Evolutionary conservation across 2,329 filamentous ascomycete species (phyloP).

Genomic region (Fusarium secorum): DNA sequence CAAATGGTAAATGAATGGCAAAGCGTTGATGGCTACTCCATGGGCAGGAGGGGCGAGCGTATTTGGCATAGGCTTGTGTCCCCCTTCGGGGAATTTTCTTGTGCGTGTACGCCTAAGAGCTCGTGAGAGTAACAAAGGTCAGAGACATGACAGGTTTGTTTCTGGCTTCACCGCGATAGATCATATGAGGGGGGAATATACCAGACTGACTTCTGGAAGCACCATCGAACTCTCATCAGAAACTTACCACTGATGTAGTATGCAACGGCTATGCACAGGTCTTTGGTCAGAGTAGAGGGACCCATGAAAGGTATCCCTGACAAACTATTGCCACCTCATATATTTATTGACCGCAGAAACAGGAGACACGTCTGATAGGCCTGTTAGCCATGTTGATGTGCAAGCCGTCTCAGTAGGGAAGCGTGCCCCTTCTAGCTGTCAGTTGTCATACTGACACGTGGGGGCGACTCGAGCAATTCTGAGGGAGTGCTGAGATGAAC

Average conservation of each 20-base stretch:
- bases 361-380: slow-evolving; percentile 10
- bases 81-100: slow-evolving; percentile 49
- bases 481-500: slow-evolving; percentile 25
- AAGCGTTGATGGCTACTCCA: neutral
- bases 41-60: slow-evolving; percentile 14
- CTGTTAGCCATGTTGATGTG: slow-evolving; percentile 18
- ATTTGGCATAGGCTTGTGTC: slow-evolving; percentile 45
- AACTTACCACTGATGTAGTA: slow-evolving; percentile 22
- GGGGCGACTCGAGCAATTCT: slow-evolving; percentile 37
- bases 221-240: slow-evolving; percentile 19
- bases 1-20: slow-evolving; percentile 13
- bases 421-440: slow-evolving; percentile 20
- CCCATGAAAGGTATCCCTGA: neutral
- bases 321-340: slow-evolving; percentile 8
- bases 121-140: slow-evolving; percentile 47
- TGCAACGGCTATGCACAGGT: slow-evolving; percentile 34
- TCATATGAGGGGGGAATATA: neutral
- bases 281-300: slow-evolving; percentile 13
- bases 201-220: slow-evolving; percentile 33
- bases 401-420: slow-evolving; percentile 14
- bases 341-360: neutral
- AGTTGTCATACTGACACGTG: slow-evolving; percentile 39
- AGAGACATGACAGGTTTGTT: slow-evolving; percentile 37
- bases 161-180: slow-evolving; percentile 1
- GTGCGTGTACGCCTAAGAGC: slow-evolving; percentile 51